Base-by-base conservation (phyloP, 2,329 filamentous ascomycete species). In the Ophiosphaerella narmari region DNA sequence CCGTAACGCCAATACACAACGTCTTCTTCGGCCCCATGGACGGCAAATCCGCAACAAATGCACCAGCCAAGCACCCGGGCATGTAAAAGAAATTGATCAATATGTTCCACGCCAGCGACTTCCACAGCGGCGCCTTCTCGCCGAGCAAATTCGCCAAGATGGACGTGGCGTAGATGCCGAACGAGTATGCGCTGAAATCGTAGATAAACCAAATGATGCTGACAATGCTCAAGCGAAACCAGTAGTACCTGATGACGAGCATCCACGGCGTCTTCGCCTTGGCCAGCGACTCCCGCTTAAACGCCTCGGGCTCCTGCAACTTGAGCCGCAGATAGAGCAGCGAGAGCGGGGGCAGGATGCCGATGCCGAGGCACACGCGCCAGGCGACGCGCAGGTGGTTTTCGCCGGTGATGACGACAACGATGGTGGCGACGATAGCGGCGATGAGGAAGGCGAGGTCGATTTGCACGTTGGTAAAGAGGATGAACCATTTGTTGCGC, bases 1-100 rank as follows among this genome's bases (percentile, higher is more conserved):
- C 69, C 3, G 79, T 73, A 3, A 96, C 88, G 12, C 90, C 90
- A 8, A 86, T 72, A 2, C 84, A 83, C 0, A 97, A 79, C 1
- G 89, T 87, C 59, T 87, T 84, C 49, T 87, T 86, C 0, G 92
- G 91, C 0, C 92, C 92, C 43, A 95, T 77, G 76, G 81, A 85
- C 4, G 67, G 67, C 9, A 71, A 14, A 74, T 97, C 92, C 23
- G 86, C 88, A 6, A 89, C 77, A 48, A 89, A 89, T 0, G 90
- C 88, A 16, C 92, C 92, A 3, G 88, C 73, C 44, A 92, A 78
- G 21, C 90, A 89, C 1, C 92, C 92, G 0, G 91, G 91, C 41
- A 96, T 82, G 73, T 95, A 95, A 73, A 96, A 96, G 55, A 91
- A 77, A 71, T 94, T 96, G 77, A 95, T 85, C 36, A 96, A 82